Percentiles rank a stretch among this genome's conserved stretches.
These are phyloP conservation scores for Neonectria punicea DNA, from an alignment of 2,329 filamentous ascomycete genomes.

Conservation along the genomic window DNA sequence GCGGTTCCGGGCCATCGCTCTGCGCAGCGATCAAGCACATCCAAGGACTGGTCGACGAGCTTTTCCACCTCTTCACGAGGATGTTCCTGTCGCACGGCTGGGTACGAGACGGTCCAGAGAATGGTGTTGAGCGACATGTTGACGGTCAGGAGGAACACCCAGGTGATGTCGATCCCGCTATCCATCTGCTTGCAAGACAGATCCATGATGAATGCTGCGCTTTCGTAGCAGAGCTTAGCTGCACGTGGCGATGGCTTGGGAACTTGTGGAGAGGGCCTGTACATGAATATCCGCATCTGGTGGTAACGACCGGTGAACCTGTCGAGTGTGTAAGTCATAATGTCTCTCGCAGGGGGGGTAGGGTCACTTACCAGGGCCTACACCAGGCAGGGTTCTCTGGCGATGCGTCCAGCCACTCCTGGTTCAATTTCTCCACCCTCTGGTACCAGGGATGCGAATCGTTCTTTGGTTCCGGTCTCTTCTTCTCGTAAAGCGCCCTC, in stretches of 20 bases:
- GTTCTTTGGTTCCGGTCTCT: conserved; percentile 77
- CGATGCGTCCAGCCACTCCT: conserved; percentile 80
- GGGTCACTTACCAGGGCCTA: conserved; percentile 75
- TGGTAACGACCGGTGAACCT: conserved; percentile 79
- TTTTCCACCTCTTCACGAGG: conserved; percentile 79
- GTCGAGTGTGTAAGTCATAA: conserved; percentile 23
- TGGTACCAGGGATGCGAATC: conserved; percentile 90
- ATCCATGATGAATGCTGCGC: conserved; percentile 82
- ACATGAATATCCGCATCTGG: conserved; percentile 88
- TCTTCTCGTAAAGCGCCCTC: conserved; percentile 85
- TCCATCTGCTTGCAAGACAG: conserved; percentile 84
- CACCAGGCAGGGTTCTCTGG: conserved; percentile 79
- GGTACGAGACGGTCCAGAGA: conserved; percentile 90
- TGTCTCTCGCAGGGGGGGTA: neutral
- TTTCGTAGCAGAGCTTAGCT: conserved; percentile 84
- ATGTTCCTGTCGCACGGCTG: conserved; percentile 80
- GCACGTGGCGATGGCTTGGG: conserved; percentile 84
- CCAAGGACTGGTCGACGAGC: conserved; percentile 78
- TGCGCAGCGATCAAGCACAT: conserved; percentile 81
- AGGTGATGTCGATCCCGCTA: conserved; percentile 83
- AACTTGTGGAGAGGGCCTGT: conserved; percentile 91
- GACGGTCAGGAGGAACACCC: conserved; percentile 89
- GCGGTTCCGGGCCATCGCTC: conserved; percentile 92
- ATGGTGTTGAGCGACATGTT: conserved; percentile 94
- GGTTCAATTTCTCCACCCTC: conserved; percentile 80